Evolutionary conservation across 2,329 filamentous ascomycete species (phyloP).

Genomic region (Ophiocordyceps unilateralis): DNA sequence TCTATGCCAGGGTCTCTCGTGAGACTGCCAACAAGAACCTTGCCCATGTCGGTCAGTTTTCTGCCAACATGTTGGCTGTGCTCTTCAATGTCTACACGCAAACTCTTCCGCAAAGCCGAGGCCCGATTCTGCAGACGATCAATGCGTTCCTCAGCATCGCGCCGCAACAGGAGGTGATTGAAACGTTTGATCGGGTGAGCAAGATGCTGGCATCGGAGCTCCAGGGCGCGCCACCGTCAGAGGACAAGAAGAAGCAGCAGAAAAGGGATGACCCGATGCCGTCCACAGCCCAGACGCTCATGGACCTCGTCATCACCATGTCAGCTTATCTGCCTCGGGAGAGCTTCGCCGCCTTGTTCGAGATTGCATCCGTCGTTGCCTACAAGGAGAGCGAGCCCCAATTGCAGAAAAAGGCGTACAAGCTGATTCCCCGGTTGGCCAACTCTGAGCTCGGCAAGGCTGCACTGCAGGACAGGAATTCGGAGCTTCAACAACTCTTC

Average conservation of each 20-base stretch:
- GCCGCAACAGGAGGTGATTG: slow-evolving; percentile 57
- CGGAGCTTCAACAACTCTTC: slow-evolving; percentile 68
- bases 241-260: slow-evolving; percentile 45
- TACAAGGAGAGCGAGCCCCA: slow-evolving; percentile 72
- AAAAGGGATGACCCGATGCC: slow-evolving; percentile 61
- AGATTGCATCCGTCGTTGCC: slow-evolving; percentile 69
- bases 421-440: slow-evolving; percentile 80
- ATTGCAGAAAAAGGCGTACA: slow-evolving; percentile 97
- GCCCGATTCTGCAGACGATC: slow-evolving; percentile 82
- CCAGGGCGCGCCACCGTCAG: slow-evolving; percentile 28
- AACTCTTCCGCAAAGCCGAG: slow-evolving; percentile 81
- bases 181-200: slow-evolving; percentile 78
- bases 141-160: slow-evolving; percentile 89
- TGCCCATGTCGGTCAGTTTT: slow-evolving; percentile 59
- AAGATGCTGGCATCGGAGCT: slow-evolving; percentile 65
- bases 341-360: slow-evolving; percentile 72
- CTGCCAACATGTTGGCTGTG: slow-evolving; percentile 82
- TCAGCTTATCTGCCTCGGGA: slow-evolving; percentile 80
- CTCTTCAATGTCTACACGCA: slow-evolving; percentile 99
- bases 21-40: slow-evolving; percentile 63
- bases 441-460: slow-evolving; percentile 59
- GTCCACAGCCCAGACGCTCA: slow-evolving; percentile 82
- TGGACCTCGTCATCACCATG: slow-evolving; percentile 94
- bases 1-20: slow-evolving; percentile 65
- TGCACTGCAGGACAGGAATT: slow-evolving; percentile 60